Evolutionary conservation across 805 yeast genomes (phyloP), one percentile per base, ranked within the genome.

Genomic region (Starmerella tilneyi): DNA sequence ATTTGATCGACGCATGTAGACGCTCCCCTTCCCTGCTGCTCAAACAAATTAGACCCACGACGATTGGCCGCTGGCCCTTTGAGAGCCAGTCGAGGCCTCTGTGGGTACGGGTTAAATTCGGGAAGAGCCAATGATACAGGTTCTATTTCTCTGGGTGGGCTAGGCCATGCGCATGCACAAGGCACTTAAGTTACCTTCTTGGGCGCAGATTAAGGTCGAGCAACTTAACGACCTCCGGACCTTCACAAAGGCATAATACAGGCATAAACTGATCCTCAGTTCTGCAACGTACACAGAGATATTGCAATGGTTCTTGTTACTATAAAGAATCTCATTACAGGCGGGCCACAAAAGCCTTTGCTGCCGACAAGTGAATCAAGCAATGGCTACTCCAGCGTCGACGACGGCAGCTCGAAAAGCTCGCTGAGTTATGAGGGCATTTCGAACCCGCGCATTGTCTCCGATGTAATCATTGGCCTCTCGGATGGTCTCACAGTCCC

Each of bases 401-500:
- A 48, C 23, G 54, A 51, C 21, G 52, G 39, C 31, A 41, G 52
- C 41, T 31, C 26, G 19, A 44, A 44, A 32, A 48, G 52, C 31
- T 31, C 45, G 21, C 33, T 51, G 33, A 46, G 52, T 32, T 56
- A 56, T 38, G 55, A 56, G 27, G 60, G 58, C 15, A 43, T 56
- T 30, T 43, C 49, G 29, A 56, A 56, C 48, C 98, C 98, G 9
- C 76, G 98, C 62, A 88, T 88, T 21, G 84, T 89, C 81, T 79
- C 92, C 37, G 97, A 89, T 63, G 72, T 84, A 45, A 85, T 89
- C 54, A 89, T 89, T 59, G 98, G 98, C 5, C 74, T 89, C 41
- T 79, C 92, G 28, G 98, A 89, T 62, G 98, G 98, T 4, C 73
- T 89, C 53, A 89, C 97, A 0, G 98, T 89, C 32, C 98, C 98